Evolutionary conservation across 23 red algal species (phyloP), one percentile per base, ranked within the genome.

Genomic region (Gracilaria domingensis): DNA sequence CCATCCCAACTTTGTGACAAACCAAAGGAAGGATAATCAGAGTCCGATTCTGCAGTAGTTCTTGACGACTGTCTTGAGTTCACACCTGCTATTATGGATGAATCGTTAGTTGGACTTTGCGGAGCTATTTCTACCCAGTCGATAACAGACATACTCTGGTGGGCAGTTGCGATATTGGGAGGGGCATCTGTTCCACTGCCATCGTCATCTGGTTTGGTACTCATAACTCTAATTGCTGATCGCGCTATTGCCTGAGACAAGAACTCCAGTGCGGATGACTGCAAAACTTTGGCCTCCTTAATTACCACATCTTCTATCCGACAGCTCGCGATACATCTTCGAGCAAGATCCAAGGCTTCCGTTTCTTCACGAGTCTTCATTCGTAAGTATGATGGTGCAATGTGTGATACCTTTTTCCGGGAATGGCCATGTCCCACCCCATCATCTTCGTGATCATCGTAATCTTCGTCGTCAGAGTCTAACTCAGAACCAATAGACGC

Each of bases 301-400:
- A 97, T 91, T 29, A 97, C 66, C 23, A 92, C 83, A 33, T 97
- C 87, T 70, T 91, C 95, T 45, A 92, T 82, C 45, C 81, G 75
- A 79, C 95, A 92, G 21, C 81, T 90, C 23, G 60, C 81, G 29
- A 97, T 83, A 33, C 87, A 94, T 84, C 90, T 97, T 21, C 83
- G 57, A n/a, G 88, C 95, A 60, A 97, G 91, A 28, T 91, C 89
- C 20, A 56, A 53, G 17, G 95, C 95, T 77, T 97, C 95, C 11
- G 51, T 65, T 51, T 91, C 90, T 66, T 94, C 95, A 73, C 47
- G 26, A 39, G 53, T 79, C n/a, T 58, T 54, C 37, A 84, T 66
- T 64, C 75, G 38, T 8, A 97, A 30, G 44, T 87, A 94, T 23
- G 66, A 81, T 12, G 91, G 91, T 32, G 85, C 44, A 25, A 76